These are phyloP conservation scores for Pontederia crassipes DNA, from an alignment of 176 grass and related monocot species.

Conservation along the genomic window DNA sequence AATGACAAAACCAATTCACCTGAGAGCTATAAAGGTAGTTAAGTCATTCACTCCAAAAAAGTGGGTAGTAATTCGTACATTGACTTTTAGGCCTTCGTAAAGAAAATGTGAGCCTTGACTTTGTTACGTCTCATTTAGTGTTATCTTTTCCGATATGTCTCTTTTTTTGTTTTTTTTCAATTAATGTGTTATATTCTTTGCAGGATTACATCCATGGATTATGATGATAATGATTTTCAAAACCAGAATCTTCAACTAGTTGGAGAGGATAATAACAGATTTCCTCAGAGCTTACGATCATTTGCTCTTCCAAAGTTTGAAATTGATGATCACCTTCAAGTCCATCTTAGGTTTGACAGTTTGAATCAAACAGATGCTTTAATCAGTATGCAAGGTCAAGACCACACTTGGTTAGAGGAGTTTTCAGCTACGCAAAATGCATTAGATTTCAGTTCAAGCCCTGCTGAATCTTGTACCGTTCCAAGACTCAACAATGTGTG, in stretches of 20 bases:
- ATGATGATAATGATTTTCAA: slow-evolving; percentile 86
- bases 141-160: neutral
- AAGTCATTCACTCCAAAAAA: too few relatives aligned
- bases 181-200: slow-evolving; percentile 17
- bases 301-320: slow-evolving; percentile 77
- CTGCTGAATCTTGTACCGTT: slow-evolving; percentile 49
- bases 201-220: slow-evolving; percentile 92
- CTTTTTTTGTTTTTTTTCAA: slow-evolving; percentile 1
- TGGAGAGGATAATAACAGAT: slow-evolving; percentile 52
- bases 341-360: slow-evolving; percentile 66
- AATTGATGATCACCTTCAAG: slow-evolving; percentile 73
- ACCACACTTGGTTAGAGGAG: slow-evolving; percentile 76
- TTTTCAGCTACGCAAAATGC: slow-evolving; percentile 56
- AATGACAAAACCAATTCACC: too few relatives aligned
- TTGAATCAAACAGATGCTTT: slow-evolving; percentile 60
- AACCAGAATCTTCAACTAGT: slow-evolving; percentile 76
- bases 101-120: neutral
- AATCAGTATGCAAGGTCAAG: slow-evolving; percentile 50
- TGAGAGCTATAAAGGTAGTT: too few relatives aligned
- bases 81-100: too few relatives aligned
- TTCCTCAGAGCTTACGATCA: slow-evolving; percentile 51
- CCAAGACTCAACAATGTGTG: slow-evolving; percentile 74
- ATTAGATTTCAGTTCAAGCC: slow-evolving; percentile 49
- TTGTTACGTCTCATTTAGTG: neutral
- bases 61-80: too few relatives aligned